Percentiles rank a stretch among this genome's conserved stretches.
Conservation (phyloP, 257 asterid species). For the Przewalskia tangutica region DNA sequence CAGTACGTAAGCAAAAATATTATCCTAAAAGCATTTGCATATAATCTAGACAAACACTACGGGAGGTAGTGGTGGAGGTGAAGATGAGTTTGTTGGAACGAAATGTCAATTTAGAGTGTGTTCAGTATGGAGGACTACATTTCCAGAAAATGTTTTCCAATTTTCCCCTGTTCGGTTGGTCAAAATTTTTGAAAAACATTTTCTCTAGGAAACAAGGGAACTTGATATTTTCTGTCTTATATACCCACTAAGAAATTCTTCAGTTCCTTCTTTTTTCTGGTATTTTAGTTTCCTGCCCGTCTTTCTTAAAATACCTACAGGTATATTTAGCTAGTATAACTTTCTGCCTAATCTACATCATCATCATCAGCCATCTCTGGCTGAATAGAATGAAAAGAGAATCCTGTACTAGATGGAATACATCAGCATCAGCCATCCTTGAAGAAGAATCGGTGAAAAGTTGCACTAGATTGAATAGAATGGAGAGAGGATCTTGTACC, state of each 20-base stretch:
- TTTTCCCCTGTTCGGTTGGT: too few species aligned
- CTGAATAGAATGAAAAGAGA: background rate
- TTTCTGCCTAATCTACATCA: background rate
- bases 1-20: too few species aligned
- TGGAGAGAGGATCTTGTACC: background rate
- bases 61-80: too few species aligned
- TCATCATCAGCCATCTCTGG: background rate
- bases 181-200: too few species aligned
- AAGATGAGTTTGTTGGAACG: too few species aligned
- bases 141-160: too few species aligned
- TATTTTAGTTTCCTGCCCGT: background rate
- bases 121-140: too few species aligned
- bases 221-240: background rate
- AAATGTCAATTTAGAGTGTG: too few species aligned
- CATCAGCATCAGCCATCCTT: background rate
- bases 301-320: background rate
- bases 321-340: background rate
- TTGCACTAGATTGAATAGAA: background rate
- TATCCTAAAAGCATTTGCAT: too few species aligned
- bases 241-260: background rate
- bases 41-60: too few species aligned
- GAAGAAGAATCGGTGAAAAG: background rate
- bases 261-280: background rate
- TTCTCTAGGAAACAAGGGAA: background rate
- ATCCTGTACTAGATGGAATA: background rate